Evolutionary conservation across 768 basidiomycete genomes (phyloP), one percentile per base, ranked within the genome.

Genomic region (Mycena rosella): DNA sequence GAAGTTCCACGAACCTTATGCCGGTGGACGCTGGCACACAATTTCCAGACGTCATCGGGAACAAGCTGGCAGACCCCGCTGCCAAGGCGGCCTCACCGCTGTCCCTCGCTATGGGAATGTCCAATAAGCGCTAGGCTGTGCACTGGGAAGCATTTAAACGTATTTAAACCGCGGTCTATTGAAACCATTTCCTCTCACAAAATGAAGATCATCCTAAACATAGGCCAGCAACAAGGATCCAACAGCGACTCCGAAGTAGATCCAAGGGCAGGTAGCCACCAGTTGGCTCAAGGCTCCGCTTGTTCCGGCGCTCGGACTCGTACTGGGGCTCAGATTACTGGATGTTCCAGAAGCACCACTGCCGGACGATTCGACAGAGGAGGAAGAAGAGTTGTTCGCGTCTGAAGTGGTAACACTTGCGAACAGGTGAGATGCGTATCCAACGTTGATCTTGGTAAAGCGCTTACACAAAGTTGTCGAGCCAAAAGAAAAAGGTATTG

Each of bases 401-500:
- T 52, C 64, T 14, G 52, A 32, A 15, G 57, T 60, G 8, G 64
- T 59, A 9, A 60, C 64, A 26, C 64, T 40, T 47, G n/a, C 22
- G 24, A 30, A 30, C 2, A 29, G 18, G 15, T 29, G 6, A 30
- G 27, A 14, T 36, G 32, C 17, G 24, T 15, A 26, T 11, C 4
- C 20, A 40, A 42, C 22, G 2, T 2, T 20, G 8, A 60, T 27
- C 11, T 8, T 27, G 34, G 9, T 3, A 11, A n/a, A 53, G 10
- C 3, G 38, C 75, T 51, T 45, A 75, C 74, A 70, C 67, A 38
- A 71, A 74, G 49, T 71, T 77, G 48, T 73, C 72, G 42, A 75
- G 57, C 27, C 71, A 74, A 51, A 77, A 75, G 24, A 65, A 58
- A 57, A 68, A 73, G 15, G 17, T 29, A 30, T 57, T 51, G 38